Evolutionary conservation across 768 basidiomycete genomes (phyloP).

Genomic region (Leucosporidium creatinivorum): DNA sequence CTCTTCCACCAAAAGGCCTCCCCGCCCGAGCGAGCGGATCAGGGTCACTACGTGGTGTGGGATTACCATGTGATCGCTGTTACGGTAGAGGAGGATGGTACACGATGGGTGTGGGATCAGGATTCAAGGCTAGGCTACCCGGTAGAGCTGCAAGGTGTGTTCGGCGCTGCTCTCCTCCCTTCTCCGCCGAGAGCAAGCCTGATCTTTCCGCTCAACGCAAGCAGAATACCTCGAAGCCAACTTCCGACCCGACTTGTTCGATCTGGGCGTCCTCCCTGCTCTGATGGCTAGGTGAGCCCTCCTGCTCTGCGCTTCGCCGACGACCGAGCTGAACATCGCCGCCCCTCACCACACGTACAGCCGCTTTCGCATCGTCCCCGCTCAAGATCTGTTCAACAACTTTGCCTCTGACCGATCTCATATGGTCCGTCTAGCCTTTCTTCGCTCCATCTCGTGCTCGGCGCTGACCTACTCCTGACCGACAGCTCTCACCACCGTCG

Average conservation of each 20-base stretch:
- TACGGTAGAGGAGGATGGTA: not conserved
- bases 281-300: slow-evolving; percentile 1
- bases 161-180: too few relatives aligned
- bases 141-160: slow-evolving; percentile 2
- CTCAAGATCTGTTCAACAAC: slow-evolving; percentile 3
- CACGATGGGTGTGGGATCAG: slow-evolving; percentile 8
- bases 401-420: slow-evolving; percentile 33
- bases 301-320: not conserved
- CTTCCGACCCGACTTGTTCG: slow-evolving; percentile 17
- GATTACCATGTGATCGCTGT: slow-evolving; percentile 32
- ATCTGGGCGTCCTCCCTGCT: not conserved
- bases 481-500: too few relatives aligned
- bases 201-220: too few relatives aligned
- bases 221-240: slow-evolving; percentile 8
- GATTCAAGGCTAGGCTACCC: slow-evolving; percentile 16
- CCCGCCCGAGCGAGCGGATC: not conserved
- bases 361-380: slow-evolving; percentile 28
- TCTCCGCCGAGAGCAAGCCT: too few relatives aligned
- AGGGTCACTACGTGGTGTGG: slow-evolving; percentile 25
- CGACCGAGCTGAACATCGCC: not conserved
- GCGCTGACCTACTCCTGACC: not conserved
- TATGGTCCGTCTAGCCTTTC: slow-evolving; percentile 12
- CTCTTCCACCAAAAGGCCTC: slow-evolving; percentile 28
- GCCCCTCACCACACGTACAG: not conserved
- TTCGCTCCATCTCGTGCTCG: not conserved